Conservation (phyloP, 1,139 yeast genomes). For the Kodamaea ohmeri region DNA sequence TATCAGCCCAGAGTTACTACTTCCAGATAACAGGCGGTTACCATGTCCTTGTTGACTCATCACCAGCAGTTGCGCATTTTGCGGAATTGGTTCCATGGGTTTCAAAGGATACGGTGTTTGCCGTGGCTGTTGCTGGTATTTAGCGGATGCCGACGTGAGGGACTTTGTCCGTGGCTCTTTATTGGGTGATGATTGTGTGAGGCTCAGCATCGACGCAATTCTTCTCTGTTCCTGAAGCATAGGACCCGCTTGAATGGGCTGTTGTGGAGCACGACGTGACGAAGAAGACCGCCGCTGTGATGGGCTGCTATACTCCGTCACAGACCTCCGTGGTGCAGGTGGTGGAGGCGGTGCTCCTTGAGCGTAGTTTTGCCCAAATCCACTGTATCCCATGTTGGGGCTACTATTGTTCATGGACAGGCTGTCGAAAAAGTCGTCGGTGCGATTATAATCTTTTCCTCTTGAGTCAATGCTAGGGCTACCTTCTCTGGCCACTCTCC, state of each 20-base stretch:
- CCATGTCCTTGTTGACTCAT: too few relatives aligned
- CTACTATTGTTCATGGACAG: background rate
- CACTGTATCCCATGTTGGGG: slow-evolving; percentile 1
- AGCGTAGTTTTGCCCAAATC: too few relatives aligned
- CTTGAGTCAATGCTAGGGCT: too few relatives aligned
- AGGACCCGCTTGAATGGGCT: background rate
- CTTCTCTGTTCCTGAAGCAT: slow-evolving; percentile 7
- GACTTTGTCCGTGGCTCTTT: slow-evolving; percentile 18
- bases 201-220: slow-evolving; percentile 17
- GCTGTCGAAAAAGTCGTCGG: too few relatives aligned
- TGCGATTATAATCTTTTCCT: too few relatives aligned
- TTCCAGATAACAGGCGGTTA: slow-evolving; percentile 17
- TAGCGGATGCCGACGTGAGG: slow-evolving; percentile 16
- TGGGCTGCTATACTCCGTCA: slow-evolving; percentile 1
- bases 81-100: slow-evolving; percentile 6
- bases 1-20: slow-evolving; percentile 20
- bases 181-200: slow-evolving; percentile 10
- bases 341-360: slow-evolving; percentile 1
- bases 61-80: slow-evolving; percentile 13
- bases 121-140: slow-evolving; percentile 11
- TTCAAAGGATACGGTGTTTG: slow-evolving; percentile 6
- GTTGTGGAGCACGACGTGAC: slow-evolving; percentile 1
- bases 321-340: slow-evolving; percentile 3
- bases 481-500: too few relatives aligned
- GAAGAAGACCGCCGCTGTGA: background rate